Evolutionary conservation across 148 eudicot genomes (phyloP).

Genomic region (Rhododendron vialii): DNA sequence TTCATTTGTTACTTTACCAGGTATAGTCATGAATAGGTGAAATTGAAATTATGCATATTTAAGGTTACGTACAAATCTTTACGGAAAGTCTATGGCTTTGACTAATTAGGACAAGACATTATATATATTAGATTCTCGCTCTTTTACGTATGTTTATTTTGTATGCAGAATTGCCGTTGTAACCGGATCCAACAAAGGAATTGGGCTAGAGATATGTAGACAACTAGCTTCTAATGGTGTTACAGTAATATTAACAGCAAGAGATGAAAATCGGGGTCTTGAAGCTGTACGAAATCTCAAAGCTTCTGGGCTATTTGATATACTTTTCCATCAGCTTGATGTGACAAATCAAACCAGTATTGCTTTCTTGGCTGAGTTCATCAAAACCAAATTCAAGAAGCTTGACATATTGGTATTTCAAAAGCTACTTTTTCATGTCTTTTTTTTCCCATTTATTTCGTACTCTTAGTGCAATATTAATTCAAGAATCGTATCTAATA

Average conservation of each 20-base stretch:
- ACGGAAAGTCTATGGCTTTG: neutral
- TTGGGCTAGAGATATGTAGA: slow-evolving; percentile 18
- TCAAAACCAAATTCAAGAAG: slow-evolving; percentile 11
- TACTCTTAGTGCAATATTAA: neutral
- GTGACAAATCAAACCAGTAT: slow-evolving; percentile 10
- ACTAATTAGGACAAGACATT: neutral
- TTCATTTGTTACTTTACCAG: no score
- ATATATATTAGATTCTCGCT: neutral
- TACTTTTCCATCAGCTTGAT: slow-evolving; percentile 24
- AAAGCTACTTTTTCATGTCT: neutral
- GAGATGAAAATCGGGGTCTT: slow-evolving; percentile 19
- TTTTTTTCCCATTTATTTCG: no score
- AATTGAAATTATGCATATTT: no score
- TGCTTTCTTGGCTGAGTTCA: slow-evolving; percentile 7
- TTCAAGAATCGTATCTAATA: neutral
- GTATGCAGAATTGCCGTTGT: slow-evolving; percentile 17
- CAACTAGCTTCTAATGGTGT: slow-evolving; percentile 12
- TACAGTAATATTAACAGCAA: slow-evolving; percentile 19
- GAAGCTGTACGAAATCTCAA: slow-evolving; percentile 19
- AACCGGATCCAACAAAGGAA: slow-evolving; percentile 26
- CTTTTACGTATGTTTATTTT: neutral
- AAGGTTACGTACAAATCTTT: no score
- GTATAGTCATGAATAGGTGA: no score
- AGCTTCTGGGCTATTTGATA: neutral
- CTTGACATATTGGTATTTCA: slow-evolving; percentile 23